Conservation (phyloP, 2,329 filamentous ascomycete species). For the Tolypocladium capitatum region DNA sequence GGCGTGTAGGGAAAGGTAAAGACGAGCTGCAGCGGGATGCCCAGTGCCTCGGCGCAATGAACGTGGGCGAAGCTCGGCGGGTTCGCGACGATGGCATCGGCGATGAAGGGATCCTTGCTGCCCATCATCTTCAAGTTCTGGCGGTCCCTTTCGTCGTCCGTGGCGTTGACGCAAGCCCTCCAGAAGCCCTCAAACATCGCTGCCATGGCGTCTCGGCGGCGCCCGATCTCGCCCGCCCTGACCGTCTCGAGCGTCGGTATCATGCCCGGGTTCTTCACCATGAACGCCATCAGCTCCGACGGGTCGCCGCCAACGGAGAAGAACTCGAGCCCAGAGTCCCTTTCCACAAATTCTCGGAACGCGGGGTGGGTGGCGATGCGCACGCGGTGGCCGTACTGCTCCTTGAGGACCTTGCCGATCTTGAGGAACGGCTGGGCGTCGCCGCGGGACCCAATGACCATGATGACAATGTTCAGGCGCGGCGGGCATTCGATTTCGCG, state of each 20-base stretch:
- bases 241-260: conserved; percentile 63
- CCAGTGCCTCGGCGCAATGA: conserved; percentile 66
- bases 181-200: conserved; percentile 79
- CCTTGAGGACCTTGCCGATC: conserved; percentile 58
- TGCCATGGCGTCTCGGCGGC: conserved; percentile 55
- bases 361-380: conserved; percentile 67
- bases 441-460: conserved; percentile 69
- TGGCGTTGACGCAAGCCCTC: conserved; percentile 62
- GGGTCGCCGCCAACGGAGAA: conserved; percentile 71
- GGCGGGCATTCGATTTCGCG: conserved; percentile 21
- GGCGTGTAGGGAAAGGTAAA: conserved; percentile 79
- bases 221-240: conserved; percentile 58
- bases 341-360: conserved; percentile 62
- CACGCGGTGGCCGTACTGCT: conserved; percentile 60
- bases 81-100: conserved; percentile 76
- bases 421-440: conserved; percentile 72
- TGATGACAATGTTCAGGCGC: conserved; percentile 64
- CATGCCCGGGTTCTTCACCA: conserved; percentile 74
- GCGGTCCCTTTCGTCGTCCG: conserved; percentile 47
- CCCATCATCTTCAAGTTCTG: conserved; percentile 54
- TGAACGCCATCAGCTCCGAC: conserved; percentile 72
- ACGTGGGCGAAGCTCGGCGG: conserved; percentile 67
- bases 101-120: conserved; percentile 46
- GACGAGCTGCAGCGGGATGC: conserved; percentile 71
- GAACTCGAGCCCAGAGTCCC: conserved; percentile 63